Evolutionary conservation across 768 basidiomycete species (phyloP), one percentile per base, ranked within the genome.

Genomic region (Serendipita sp.): DNA sequence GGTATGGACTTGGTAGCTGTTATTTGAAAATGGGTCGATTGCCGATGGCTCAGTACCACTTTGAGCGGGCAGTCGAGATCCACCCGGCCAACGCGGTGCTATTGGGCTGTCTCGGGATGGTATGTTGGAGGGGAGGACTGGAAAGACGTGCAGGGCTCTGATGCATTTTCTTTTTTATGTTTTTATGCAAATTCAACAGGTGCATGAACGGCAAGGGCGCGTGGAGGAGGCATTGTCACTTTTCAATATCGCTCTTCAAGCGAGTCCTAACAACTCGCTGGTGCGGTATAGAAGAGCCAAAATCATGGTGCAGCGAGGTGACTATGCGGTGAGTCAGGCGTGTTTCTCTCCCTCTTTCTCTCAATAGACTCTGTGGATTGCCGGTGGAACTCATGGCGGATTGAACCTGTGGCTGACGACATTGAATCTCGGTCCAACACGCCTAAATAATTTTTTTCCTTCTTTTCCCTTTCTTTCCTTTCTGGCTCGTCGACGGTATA

Each of bases 1-100:
- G 95, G 95, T 99, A 98, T 75, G 96, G 96, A n/a, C 79, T 99
- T 69, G 96, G 96, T 67, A 90, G 90, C 41, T 97, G 93, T 72
- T 98, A 97, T 78, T 79, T 95, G 73, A 83, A 91, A 70, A 91
- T 88, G 82, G 93, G 89, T 75, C 97, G 95, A 78, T 77, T 90
- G 65, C 85, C 89, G 51, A 79, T 94, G 63, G 96, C 96, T 48
- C 93, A 98, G 73, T 97, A 95, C 77, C 94, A 98, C 76, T 98
- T 91, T 78, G 83, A 89, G 69, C 88, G 86, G 73, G 94, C 96
- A 2, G 81, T 86, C 41, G 85, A 89, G 69, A 93, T 99, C 73
- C 92, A 97, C 74, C 90, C 93, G 45, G 83, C 85, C 69, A 98
- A 96, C 74, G 92, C 92, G 13, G 92, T 98, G n/a, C 79, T 99